These are phyloP conservation scores for Vanderwaltozyma tropicalis DNA, from an alignment of 805 yeast species.

Conservation along the genomic window DNA sequence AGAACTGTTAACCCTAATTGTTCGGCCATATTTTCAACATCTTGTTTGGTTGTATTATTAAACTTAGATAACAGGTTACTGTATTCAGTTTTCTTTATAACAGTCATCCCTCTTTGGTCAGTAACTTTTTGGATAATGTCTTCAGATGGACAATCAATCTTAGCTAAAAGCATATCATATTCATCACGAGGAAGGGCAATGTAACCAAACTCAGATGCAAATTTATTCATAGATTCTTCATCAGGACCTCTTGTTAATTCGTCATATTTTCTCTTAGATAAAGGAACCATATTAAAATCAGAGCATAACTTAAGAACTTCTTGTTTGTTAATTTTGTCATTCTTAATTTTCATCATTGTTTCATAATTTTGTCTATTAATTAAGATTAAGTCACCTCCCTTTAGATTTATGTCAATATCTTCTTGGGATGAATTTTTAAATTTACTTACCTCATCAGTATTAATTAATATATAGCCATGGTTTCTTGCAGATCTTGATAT, in stretches of 20 bases:
- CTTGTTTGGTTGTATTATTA: conserved; percentile 7
- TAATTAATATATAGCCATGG: conserved; percentile 5
- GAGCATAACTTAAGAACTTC: conserved; percentile 11
- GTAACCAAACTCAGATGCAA: conserved; percentile 16
- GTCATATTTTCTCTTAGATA: conserved; percentile 9
- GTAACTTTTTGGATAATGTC: conserved; percentile 6
- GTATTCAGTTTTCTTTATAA: conserved; percentile 5
- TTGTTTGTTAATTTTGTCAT: conserved; percentile 1
- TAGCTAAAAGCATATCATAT: conserved; percentile 1
- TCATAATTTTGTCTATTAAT: conserved; percentile 6
- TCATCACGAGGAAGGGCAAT: conserved; percentile 10
- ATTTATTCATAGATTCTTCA: conserved; percentile 5
- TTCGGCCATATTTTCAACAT: conserved; percentile 23
- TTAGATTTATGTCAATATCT: background rate
- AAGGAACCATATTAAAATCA: conserved; percentile 8
- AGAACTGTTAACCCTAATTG: conserved; percentile 27
- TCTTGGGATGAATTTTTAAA: background rate
- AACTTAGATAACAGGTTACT: conserved; percentile 3
- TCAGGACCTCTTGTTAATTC: conserved; percentile 7
- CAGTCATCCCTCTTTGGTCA: conserved; percentile 6
- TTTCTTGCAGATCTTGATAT: conserved; percentile 5
- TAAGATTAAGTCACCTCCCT: background rate
- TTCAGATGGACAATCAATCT: conserved; percentile 6
- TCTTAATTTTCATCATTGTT: conserved; percentile 2
- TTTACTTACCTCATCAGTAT: background rate